These are phyloP conservation scores for Picea mariana DNA, from an alignment of 83 land plant species.

Conservation along the genomic window DNA sequence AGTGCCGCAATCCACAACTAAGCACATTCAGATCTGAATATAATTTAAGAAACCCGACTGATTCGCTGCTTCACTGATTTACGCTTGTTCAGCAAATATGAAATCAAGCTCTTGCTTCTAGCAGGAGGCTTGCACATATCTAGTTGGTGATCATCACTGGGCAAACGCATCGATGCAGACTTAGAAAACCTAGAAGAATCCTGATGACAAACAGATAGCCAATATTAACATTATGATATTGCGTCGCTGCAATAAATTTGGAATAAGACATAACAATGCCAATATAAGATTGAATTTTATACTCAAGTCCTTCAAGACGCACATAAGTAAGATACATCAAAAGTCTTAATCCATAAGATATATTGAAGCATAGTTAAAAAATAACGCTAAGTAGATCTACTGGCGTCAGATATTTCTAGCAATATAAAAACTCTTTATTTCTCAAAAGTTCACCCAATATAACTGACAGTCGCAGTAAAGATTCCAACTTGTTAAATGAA, in stretches of 20 bases:
- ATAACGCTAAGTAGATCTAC: not conserved
- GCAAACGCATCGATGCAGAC: constrained; percentile 8
- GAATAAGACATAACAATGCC: not conserved
- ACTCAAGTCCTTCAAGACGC: not conserved
- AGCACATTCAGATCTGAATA: constrained; percentile 1
- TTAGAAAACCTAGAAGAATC: constrained; percentile 11
- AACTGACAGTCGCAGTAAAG: not conserved
- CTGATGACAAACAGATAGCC: not conserved
- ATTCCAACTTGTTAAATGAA: not conserved
- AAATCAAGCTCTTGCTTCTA: constrained; percentile 15
- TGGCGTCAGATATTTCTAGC: not conserved
- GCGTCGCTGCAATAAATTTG: not conserved
- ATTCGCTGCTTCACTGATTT: constrained; percentile 5
- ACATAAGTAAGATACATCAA: not conserved
- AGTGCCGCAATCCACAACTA: not conserved
- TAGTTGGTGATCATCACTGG: constrained; percentile 7
- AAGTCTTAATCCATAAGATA: not conserved
- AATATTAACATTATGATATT: not conserved
- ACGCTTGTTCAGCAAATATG: constrained; percentile 3
- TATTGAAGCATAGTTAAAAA: not conserved
- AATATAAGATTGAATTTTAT: not conserved
- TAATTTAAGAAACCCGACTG: not conserved
- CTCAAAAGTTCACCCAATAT: not conserved
- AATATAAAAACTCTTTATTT: not conserved
- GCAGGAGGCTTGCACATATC: constrained; percentile 15